Base-by-base conservation (phyloP, 2,329 filamentous ascomycete genomes). In the Cladophialophora carrionii region DNA sequence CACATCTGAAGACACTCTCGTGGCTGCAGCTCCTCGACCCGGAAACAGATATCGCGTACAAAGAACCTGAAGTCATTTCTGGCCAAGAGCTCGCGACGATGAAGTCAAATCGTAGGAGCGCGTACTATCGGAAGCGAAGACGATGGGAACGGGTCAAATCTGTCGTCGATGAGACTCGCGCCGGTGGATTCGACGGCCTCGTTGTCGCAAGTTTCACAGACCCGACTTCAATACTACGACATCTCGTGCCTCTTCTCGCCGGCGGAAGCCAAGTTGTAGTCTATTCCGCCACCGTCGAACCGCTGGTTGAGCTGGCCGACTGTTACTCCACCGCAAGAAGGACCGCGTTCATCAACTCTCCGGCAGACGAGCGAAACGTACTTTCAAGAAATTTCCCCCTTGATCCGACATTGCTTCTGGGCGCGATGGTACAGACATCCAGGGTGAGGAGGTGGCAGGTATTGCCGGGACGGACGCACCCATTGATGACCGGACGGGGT, bases 1-100 rank as follows among this genome's bases (percentile, higher is more conserved):
- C 85, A 17, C 89, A 95, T 74, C 86, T 99, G 58, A 89, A 94
- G 72, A 87, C 89, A 4, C 82, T 98, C 32, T 94, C 91, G 31
- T 99, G 94, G 93, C 85, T 99, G 1, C 94, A 98, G 77, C 86
- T 99, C 4, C 80, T 97, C 17, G 84, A 90, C 26, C 95, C 95
- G 0, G 79, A 85, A 41, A 81, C 87, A 32, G 95, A 98, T 76
- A 83, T 85, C 0, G 86, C 89, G 3, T 96, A 96, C 77, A 78
- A 81, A 34, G 84, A 88, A 60, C 89, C 92, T 0, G 81, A 86
- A 0, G 74, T 79, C 0, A 81, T 88, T 0, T 72, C 87, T 0
- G 81, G 87, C 0, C 85, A 87, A 17, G 83, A 85, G 26, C 80
- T 98, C 1, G 80, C 85, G 0, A 79, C 83, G 1, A 88, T 90